A percentile compares a stretch with the other conserved stretches of the same genome.
phyloP scores from a whole-genome alignment of 148 eudicot species.

The Rhododendron ferrugineum region DNA sequence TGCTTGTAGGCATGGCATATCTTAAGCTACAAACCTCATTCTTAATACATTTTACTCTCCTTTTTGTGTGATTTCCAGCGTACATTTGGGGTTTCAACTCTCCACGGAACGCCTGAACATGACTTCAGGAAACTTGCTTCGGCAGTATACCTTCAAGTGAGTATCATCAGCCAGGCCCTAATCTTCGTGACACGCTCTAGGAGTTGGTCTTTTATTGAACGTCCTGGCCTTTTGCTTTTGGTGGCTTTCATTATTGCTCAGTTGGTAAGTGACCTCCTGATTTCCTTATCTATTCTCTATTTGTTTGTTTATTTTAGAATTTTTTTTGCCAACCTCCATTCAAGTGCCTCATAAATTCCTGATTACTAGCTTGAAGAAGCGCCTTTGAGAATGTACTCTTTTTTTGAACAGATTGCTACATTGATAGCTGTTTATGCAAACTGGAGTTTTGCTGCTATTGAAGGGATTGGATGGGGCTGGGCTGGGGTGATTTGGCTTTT shows the following conservation, averaged over 20 bases:
- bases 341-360: neutral
- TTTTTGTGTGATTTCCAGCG: conserved; percentile 22
- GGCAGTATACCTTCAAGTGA: conserved; percentile 44
- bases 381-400: neutral
- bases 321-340: neutral
- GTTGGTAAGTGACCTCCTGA: conserved; percentile 24
- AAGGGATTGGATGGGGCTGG: conserved; percentile 53
- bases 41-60: neutral
- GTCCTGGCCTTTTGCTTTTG: conserved; percentile 21
- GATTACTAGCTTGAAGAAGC: neutral
- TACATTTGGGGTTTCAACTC: conserved; percentile 28
- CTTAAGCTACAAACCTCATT: neutral
- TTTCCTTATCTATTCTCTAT: neutral
- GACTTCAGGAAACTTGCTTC: conserved; percentile 40
- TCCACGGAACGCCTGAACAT: conserved; percentile 26
- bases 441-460: conserved; percentile 42
- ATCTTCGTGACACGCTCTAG: neutral
- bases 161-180: conserved; percentile 12
- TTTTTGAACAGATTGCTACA: conserved; percentile 33
- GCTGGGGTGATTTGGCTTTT: conserved; percentile 22
- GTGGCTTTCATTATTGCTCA: conserved; percentile 37
- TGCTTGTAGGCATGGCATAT: neutral
- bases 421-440: conserved; percentile 44
- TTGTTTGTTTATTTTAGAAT: neutral
- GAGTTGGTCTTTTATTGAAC: neutral